phyloP scores from a whole-genome alignment of 805 yeast species.

The Candida montana region DNA sequence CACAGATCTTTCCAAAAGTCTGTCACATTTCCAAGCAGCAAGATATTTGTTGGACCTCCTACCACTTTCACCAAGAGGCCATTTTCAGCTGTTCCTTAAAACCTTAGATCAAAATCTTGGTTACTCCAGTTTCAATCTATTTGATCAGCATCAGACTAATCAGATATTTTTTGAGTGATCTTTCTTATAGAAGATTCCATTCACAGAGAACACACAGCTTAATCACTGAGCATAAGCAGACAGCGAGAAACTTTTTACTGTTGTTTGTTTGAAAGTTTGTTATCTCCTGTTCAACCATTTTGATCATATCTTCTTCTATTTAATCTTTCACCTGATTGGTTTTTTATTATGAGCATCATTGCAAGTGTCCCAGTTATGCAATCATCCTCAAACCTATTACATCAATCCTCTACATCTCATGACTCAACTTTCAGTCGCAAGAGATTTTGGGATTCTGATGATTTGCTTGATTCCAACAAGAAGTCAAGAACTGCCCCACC shows the following conservation, averaged over 20 bases:
- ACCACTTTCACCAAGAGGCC: neutral
- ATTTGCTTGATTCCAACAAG: constrained; percentile 20
- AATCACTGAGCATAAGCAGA: no score
- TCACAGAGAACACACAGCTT: no score
- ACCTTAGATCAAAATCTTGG: constrained; percentile 1
- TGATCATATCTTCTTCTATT: neutral
- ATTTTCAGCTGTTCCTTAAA: neutral
- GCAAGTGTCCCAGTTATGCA: constrained; percentile 6
- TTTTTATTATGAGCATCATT: constrained; percentile 8
- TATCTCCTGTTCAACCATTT: neutral
- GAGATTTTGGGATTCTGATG: constrained; percentile 20
- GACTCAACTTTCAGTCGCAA: constrained; percentile 15
- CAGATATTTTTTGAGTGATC: no score
- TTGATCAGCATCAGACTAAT: neutral
- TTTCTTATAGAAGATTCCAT: neutral
- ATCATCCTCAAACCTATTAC: constrained; percentile 6
- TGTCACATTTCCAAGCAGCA: no score
- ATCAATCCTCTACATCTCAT: constrained; percentile 7
- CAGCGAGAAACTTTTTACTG: no score
- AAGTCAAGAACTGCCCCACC: constrained; percentile 45
- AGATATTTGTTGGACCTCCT: neutral
- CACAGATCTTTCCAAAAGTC: no score
- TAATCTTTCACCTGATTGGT: neutral
- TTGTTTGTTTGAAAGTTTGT: no score
- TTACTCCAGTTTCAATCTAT: constrained; percentile 6